phyloP scores from a whole-genome alignment of 768 basidiomycete species.

The Leccinum rimulosum region DNA sequence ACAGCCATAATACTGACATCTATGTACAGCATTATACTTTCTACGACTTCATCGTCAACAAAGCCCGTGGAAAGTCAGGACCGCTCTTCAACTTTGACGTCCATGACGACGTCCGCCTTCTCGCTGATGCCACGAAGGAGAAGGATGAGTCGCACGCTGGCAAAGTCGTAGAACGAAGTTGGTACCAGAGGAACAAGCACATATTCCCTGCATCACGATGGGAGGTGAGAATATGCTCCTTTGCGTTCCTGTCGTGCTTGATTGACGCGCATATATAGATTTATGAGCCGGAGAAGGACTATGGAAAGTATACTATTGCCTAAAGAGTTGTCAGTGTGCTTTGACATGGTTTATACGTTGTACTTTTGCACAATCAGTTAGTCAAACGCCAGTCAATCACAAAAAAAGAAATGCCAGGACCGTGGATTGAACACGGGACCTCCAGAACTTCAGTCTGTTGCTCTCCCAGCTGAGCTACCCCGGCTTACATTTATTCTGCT shows the following conservation, averaged over 20 bases:
- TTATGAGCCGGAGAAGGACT: slow-evolving; percentile 92
- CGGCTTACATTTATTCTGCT: slow-evolving; percentile 31
- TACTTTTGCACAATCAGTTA: not conserved
- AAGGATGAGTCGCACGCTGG: slow-evolving; percentile 99
- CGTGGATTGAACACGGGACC: slow-evolving; percentile 81
- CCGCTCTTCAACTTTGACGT: slow-evolving; percentile 99
- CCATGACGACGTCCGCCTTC: slow-evolving; percentile 93
- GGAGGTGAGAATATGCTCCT: slow-evolving; percentile 57
- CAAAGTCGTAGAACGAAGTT: slow-evolving; percentile 95
- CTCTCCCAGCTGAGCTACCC: slow-evolving; percentile 76
- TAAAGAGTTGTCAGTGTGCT: slow-evolving; percentile 15
- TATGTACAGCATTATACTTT: slow-evolving; percentile 88
- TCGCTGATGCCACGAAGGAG: slow-evolving; percentile 93
- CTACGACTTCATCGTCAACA: slow-evolving; percentile 98
- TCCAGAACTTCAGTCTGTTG: slow-evolving; percentile 76
- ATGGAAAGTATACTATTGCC: slow-evolving; percentile 87
- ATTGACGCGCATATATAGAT: slow-evolving; percentile 44
- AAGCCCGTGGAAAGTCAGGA: slow-evolving; percentile 96
- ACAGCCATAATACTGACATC: slow-evolving; percentile 1
- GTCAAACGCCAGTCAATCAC: not conserved
- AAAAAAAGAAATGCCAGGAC: slow-evolving; percentile 54
- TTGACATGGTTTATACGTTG: not conserved
- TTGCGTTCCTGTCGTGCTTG: not conserved
- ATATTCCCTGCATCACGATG: slow-evolving; percentile 96
- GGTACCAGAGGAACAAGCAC: slow-evolving; percentile 95